Evolutionary conservation across 2,329 filamentous ascomycete species (phyloP).

Genomic region (Didymella glomerata): DNA sequence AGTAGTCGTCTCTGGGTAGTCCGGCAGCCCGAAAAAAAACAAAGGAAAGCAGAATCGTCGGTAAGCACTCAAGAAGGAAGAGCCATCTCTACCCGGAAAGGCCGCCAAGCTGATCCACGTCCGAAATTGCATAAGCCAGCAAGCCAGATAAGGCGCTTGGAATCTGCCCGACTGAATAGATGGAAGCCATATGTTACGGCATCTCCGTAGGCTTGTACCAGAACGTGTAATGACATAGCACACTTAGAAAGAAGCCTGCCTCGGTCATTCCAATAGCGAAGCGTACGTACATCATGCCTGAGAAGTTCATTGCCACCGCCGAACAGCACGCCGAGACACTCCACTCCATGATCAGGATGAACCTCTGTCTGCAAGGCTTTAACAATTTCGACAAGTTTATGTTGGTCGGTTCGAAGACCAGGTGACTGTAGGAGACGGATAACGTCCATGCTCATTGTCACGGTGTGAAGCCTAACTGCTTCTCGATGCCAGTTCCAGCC

Average conservation of each 20-base stretch:
- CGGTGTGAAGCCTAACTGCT: constrained; percentile 41
- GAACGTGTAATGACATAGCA: constrained; percentile 60
- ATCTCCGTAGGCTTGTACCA: constrained; percentile 54
- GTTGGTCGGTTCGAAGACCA: constrained; percentile 39
- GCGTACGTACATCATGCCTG: constrained; percentile 33
- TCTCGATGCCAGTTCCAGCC: constrained; percentile 43
- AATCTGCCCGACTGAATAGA: constrained; percentile 60
- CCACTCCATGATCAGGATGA: constrained; percentile 32
- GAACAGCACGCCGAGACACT: constrained; percentile 36
- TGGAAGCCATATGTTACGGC: constrained; percentile 32
- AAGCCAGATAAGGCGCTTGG: constrained; percentile 29
- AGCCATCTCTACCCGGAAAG: constrained; percentile 44
- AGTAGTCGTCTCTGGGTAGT: constrained; percentile 30
- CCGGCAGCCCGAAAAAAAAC: constrained; percentile 21
- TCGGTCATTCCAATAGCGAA: constrained; percentile 34
- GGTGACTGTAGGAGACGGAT: constrained; percentile 44
- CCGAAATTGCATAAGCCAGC: constrained; percentile 64
- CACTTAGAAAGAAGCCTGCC: constrained; percentile 27
- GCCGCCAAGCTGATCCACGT: constrained; percentile 64
- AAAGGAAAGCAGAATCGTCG: constrained; percentile 29
- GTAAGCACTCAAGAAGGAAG: constrained; percentile 29
- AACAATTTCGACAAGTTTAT: constrained; percentile 32
- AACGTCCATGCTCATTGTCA: constrained; percentile 46
- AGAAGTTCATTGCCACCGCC: constrained; percentile 29
- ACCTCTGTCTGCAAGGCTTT: constrained; percentile 32